Evolutionary conservation across 257 asterid species (phyloP).

Genomic region (Penstemon eatonii): DNA sequence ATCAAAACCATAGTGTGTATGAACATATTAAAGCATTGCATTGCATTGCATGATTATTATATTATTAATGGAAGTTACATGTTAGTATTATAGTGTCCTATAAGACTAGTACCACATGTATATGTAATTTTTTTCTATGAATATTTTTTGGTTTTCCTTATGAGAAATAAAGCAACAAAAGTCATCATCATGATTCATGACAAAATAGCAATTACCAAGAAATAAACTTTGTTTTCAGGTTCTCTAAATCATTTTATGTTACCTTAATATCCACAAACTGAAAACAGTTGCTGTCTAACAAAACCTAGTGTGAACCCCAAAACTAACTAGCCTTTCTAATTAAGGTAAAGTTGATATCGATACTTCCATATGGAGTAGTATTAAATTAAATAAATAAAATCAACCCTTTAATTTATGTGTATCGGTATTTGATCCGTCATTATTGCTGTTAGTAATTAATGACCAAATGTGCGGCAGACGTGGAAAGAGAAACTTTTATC

Average conservation of each 20-base stretch:
- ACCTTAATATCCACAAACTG: slow-evolving; percentile 28
- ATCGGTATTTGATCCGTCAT: background rate
- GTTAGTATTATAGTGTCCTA: background rate
- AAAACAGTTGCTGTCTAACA: no score
- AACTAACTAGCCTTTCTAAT: slow-evolving; percentile 1
- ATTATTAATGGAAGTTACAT: background rate
- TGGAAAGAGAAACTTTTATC: background rate
- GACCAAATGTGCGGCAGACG: no score
- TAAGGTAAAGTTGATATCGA: slow-evolving; percentile 1
- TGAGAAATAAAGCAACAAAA: slow-evolving; percentile 4
- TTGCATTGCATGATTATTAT: background rate
- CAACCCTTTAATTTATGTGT: slow-evolving; percentile 12
- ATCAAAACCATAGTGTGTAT: no score
- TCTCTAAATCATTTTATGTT: slow-evolving; percentile 14
- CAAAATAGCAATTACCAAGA: slow-evolving; percentile 27
- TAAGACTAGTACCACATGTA: background rate
- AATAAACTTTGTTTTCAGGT: slow-evolving; percentile 22
- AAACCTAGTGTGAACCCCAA: background rate
- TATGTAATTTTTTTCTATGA: no score
- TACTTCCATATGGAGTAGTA: background rate
- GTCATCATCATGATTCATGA: slow-evolving; percentile 14
- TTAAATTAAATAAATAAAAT: background rate
- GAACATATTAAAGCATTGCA: background rate
- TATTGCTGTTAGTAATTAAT: background rate
- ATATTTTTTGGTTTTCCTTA: background rate